Percentiles rank a stretch among this genome's conserved stretches.
Conservation (phyloP, 2,329 filamentous ascomycete species). For the Bimuria novae-zelandiae region DNA sequence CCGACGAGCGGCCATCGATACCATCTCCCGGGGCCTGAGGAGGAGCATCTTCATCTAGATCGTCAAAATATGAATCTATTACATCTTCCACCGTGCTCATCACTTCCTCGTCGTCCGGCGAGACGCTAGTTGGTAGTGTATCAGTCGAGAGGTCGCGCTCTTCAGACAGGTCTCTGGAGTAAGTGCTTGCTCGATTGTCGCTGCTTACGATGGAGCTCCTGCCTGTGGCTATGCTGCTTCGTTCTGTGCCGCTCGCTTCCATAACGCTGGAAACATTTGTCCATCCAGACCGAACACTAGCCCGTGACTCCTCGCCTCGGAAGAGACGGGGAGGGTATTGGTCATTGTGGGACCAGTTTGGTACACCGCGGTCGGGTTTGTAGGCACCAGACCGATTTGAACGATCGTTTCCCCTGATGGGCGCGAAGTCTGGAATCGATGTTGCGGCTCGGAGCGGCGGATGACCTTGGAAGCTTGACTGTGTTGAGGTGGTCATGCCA, state of each 20-base stretch:
- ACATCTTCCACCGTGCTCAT: conserved; percentile 64
- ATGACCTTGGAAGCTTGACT: conserved; percentile 24
- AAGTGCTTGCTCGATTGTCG: conserved; percentile 53
- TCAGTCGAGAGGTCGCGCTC: conserved; percentile 39
- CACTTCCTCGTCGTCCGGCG: conserved; percentile 41
- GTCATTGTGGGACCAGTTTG: conserved; percentile 43
- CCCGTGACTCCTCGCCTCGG: conserved; percentile 52
- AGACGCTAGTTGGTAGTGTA: conserved; percentile 28
- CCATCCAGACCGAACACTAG: conserved; percentile 64
- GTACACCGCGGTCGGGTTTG: conserved; percentile 42
- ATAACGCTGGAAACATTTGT: conserved; percentile 63
- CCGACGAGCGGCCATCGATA: conserved; percentile 19
- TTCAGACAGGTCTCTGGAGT: conserved; percentile 49
- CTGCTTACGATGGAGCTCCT: conserved; percentile 68
- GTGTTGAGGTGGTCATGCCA: conserved; percentile 42
- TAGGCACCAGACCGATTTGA: conserved; percentile 42
- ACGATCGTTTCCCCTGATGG: conserved; percentile 32
- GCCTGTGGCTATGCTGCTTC: conserved; percentile 81
- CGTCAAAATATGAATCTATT: conserved; percentile 64
- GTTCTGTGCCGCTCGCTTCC: conserved; percentile 69
- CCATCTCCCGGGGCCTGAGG: not conserved
- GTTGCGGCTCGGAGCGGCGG: conserved; percentile 40
- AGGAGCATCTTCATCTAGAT: conserved; percentile 58
- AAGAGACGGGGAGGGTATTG: conserved; percentile 38
- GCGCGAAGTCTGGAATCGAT: conserved; percentile 45